These are phyloP conservation scores for Parietaria judaica DNA, from an alignment of 306 rosid species.

Conservation along the genomic window DNA sequence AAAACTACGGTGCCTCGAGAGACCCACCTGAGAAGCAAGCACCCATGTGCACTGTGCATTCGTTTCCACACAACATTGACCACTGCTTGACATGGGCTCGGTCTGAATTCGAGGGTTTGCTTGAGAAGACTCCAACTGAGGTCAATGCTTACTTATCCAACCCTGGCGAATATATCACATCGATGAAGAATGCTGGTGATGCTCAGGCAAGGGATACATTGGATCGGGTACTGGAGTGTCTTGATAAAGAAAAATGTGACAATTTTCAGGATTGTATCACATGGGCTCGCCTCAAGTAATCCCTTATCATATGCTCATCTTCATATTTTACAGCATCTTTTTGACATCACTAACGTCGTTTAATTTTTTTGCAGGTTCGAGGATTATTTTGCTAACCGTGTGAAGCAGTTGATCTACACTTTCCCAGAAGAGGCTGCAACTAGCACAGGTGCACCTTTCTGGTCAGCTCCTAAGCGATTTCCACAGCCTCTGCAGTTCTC, in stretches of 20 bases:
- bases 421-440: slow-evolving; percentile 96
- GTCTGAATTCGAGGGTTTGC: slow-evolving; percentile 95
- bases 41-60: slow-evolving; percentile 98
- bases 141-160: slow-evolving; percentile 77
- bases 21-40: slow-evolving; percentile 99
- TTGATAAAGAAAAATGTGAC: slow-evolving; percentile 76
- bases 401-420: slow-evolving; percentile 84
- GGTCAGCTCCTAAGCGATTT: slow-evolving; percentile 98
- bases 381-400: slow-evolving; percentile 79
- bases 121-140: slow-evolving; percentile 95
- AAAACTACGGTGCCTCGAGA: slow-evolving; percentile 97
- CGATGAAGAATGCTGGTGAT: slow-evolving; percentile 82
- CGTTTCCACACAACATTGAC: slow-evolving; percentile 94
- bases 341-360: neutral
- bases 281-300: slow-evolving; percentile 91
- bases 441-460: slow-evolving; percentile 88
- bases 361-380: slow-evolving; percentile 57
- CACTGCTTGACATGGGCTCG: slow-evolving; percentile 99
- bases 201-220: slow-evolving; percentile 96
- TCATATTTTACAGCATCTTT: neutral
- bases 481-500: slow-evolving; percentile 85
- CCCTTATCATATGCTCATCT: neutral
- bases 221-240: slow-evolving; percentile 90
- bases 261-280: slow-evolving; percentile 73
- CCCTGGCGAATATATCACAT: slow-evolving; percentile 61